A percentile compares a stretch with the other conserved stretches of the same genome.
phyloP scores from a whole-genome alignment of 805 yeast species.

The Candida bentonensis region DNA sequence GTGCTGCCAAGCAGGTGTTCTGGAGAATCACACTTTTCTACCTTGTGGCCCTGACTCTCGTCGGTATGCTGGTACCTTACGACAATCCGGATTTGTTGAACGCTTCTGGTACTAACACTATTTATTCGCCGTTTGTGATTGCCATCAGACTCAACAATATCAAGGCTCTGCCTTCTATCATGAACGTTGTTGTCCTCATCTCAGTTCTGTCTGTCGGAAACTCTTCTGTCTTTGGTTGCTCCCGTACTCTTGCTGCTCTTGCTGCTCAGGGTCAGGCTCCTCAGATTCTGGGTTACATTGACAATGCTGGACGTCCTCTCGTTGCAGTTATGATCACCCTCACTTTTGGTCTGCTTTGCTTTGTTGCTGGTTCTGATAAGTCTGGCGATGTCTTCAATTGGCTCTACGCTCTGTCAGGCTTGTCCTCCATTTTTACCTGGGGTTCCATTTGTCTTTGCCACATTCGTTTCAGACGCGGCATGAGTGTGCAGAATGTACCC shows the following conservation, averaged over 20 bases:
- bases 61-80: slow-evolving; percentile 58
- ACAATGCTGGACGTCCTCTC: slow-evolving; percentile 54
- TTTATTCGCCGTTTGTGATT: slow-evolving; percentile 53
- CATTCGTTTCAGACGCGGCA: slow-evolving; percentile 49
- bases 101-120: slow-evolving; percentile 32
- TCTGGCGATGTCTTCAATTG: slow-evolving; percentile 43
- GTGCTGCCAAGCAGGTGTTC: slow-evolving; percentile 65
- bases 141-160: slow-evolving; percentile 53
- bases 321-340: slow-evolving; percentile 38
- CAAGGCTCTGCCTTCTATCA: slow-evolving; percentile 48
- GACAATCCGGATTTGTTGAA: slow-evolving; percentile 30
- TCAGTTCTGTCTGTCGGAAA: slow-evolving; percentile 62
- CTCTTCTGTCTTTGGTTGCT: slow-evolving; percentile 51
- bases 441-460: slow-evolving; percentile 44
- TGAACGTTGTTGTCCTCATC: slow-evolving; percentile 55
- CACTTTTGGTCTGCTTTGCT: slow-evolving; percentile 40
- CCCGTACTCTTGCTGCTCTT: slow-evolving; percentile 52
- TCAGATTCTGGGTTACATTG: slow-evolving; percentile 41
- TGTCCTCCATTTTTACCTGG: slow-evolving; percentile 53
- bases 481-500: slow-evolving; percentile 45
- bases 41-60: slow-evolving; percentile 37
- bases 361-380: slow-evolving; percentile 43
- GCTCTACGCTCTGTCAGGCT: slow-evolving; percentile 51
- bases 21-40: slow-evolving; percentile 67
- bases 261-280: slow-evolving; percentile 55